Base-by-base conservation (phyloP, 2,329 filamentous ascomycete genomes). In the Penicillium sp. region DNA sequence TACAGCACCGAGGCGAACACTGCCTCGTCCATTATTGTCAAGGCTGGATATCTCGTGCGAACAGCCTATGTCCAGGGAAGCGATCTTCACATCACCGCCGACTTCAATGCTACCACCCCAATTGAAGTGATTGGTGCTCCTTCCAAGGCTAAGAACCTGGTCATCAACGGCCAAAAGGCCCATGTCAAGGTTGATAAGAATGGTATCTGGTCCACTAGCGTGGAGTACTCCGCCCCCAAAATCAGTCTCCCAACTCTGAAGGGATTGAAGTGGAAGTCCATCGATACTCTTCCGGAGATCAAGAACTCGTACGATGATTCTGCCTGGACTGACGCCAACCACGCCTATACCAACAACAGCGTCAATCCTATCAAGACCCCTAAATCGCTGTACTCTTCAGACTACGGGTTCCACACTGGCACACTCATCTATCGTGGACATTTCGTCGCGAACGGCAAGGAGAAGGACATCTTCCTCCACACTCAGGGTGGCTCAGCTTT, bases 321-420 rank as follows among this genome's bases (percentile, higher is more conserved):
- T 3, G 71, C 72, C 5, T 94, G 90, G 90, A 79, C 79, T 0
- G 61, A 67, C 0, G 89, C 88, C 1, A 74, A 87, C 55, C 76
- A 84, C 5, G 77, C 74, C 1, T 79, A 77, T 2, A 86, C 85
- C 1, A 83, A 83, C 66, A 91, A 91, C 69, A 83, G 82, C 0
- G 75, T 78, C 16, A 65, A 73, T 19, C 74, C 80, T 2, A 73
- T 87, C 2, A 80, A 77, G 0, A 92, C 89, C 0, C 85, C 88
- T 0, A 85, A 83, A 0, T 86, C 84, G 0, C 80, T 92, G 0
- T 90, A 88, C 64, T 80, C 80, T 0, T 83, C 83, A 14, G 89
- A 92, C 70, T 92, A 92, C 65, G 89, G 89, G 21, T 92, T 86
- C 71, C 80, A 90, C 68, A 81, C 85, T 0, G 89, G 89, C 3